Conservation (phyloP, 768 basidiomycete genomes). For the Mycena belliarum region DNA sequence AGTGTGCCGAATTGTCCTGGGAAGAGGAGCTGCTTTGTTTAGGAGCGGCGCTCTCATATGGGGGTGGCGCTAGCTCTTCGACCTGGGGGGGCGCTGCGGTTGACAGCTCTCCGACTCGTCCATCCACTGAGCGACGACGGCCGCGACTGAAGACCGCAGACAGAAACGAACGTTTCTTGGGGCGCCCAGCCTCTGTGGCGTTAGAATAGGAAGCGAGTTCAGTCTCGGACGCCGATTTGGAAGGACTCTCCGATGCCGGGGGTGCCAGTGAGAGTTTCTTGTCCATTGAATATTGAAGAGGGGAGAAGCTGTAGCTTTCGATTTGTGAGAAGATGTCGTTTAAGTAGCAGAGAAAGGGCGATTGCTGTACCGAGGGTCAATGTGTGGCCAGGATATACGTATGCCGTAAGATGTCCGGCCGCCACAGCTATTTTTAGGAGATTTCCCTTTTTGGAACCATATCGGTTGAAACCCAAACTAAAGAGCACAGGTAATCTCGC, state of each 20-base stretch:
- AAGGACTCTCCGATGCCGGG: background rate
- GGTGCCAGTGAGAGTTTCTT: background rate
- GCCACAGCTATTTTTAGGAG: too few relatives aligned
- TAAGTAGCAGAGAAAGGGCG: too few relatives aligned
- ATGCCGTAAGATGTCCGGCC: too few relatives aligned
- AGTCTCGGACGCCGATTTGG: constrained; percentile 11
- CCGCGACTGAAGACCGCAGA: background rate
- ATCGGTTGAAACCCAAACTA: too few relatives aligned
- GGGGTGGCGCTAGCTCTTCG: constrained; percentile 6
- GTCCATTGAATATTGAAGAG: too few relatives aligned
- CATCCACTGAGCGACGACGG: constrained; percentile 7
- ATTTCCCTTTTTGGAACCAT: too few relatives aligned
- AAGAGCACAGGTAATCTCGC: too few relatives aligned
- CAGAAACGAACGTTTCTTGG: constrained; percentile 8
- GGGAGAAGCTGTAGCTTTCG: background rate
- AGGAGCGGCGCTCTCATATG: constrained; percentile 3
- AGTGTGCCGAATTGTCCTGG: background rate
- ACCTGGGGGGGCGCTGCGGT: too few relatives aligned
- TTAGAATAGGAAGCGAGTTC: background rate
- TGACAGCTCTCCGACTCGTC: too few relatives aligned
- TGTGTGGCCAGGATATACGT: too few relatives aligned
- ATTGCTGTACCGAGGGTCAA: too few relatives aligned
- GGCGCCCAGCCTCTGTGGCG: background rate
- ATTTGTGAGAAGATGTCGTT: too few relatives aligned
- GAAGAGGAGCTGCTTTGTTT: background rate